Conservation (phyloP, 768 basidiomycete species). For the Termitomyces sp. region DNA sequence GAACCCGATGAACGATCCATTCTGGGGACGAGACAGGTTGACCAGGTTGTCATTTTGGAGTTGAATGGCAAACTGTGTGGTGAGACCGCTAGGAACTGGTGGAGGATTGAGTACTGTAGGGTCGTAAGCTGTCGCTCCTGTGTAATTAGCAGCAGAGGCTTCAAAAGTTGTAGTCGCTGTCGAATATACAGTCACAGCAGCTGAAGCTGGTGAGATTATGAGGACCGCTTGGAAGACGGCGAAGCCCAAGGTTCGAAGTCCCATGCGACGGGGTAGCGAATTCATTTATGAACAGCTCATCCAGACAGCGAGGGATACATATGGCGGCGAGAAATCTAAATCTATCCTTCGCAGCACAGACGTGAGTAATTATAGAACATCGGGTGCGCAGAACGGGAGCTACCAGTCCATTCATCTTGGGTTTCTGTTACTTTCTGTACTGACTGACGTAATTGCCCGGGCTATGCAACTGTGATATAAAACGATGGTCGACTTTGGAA, state of each 20-base stretch:
- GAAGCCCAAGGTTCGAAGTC: neutral
- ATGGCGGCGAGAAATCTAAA: neutral
- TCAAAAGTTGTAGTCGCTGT: constrained; percentile 19
- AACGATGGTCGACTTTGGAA: no score
- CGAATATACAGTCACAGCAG: constrained; percentile 28
- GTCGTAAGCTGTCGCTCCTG: constrained; percentile 49
- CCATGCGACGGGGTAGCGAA: neutral
- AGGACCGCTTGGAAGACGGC: constrained; percentile 6
- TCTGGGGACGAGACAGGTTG: constrained; percentile 14
- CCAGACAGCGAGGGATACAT: neutral
- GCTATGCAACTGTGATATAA: no score
- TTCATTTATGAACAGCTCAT: neutral
- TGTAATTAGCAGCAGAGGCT: constrained; percentile 36
- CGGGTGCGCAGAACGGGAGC: neutral
- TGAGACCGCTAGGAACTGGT: constrained; percentile 39
- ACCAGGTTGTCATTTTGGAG: constrained; percentile 17
- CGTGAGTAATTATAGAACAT: neutral
- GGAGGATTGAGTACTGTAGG: constrained; percentile 44
- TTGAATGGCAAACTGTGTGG: constrained; percentile 40
- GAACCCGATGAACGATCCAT: constrained; percentile 46
- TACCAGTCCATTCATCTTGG: neutral
- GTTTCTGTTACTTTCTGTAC: neutral
- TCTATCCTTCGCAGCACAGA: neutral
- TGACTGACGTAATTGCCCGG: neutral
- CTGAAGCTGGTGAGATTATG: constrained; percentile 14